Conservation (phyloP, 2,329 filamentous ascomycete genomes). For the Erysiphe pulchra region DNA sequence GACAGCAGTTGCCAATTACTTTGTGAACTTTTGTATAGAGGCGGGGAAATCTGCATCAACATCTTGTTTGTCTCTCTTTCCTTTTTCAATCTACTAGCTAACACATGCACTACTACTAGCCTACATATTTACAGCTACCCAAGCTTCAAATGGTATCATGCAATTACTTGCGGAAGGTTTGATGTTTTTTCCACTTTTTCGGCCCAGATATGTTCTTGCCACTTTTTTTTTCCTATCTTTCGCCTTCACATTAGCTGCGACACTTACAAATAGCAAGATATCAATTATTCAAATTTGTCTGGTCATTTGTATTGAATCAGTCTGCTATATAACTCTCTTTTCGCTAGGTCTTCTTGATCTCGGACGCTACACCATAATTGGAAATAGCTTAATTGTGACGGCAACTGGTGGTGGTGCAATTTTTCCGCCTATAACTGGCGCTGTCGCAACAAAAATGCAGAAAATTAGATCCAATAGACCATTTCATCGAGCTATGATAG, state of each 20-base stretch:
- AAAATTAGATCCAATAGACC: slow-evolving; percentile 11
- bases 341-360: slow-evolving; percentile 51
- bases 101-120: slow-evolving; percentile 31
- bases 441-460: slow-evolving; percentile 15
- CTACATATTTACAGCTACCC: slow-evolving; percentile 25
- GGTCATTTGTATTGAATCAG: slow-evolving; percentile 53
- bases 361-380: slow-evolving; percentile 55
- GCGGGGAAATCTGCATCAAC: slow-evolving; percentile 22
- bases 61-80: slow-evolving; percentile 3
- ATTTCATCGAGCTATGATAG: neutral
- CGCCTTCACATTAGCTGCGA: slow-evolving; percentile 22
- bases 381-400: slow-evolving; percentile 42
- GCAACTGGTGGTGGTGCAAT: slow-evolving; percentile 50
- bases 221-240: slow-evolving; percentile 37
- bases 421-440: slow-evolving; percentile 44
- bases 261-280: neutral
- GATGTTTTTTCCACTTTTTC: slow-evolving; percentile 32
- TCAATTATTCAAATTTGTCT: slow-evolving; percentile 15
- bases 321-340: slow-evolving; percentile 65
- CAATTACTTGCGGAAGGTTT: slow-evolving; percentile 40
- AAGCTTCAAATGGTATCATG: slow-evolving; percentile 47
- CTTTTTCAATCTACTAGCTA: no score
- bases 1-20: slow-evolving; percentile 37
- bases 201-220: slow-evolving; percentile 32
- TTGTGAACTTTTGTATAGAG: slow-evolving; percentile 45